Conservation (phyloP, 2,329 filamentous ascomycete species). For the Aspergillus sp. region DNA sequence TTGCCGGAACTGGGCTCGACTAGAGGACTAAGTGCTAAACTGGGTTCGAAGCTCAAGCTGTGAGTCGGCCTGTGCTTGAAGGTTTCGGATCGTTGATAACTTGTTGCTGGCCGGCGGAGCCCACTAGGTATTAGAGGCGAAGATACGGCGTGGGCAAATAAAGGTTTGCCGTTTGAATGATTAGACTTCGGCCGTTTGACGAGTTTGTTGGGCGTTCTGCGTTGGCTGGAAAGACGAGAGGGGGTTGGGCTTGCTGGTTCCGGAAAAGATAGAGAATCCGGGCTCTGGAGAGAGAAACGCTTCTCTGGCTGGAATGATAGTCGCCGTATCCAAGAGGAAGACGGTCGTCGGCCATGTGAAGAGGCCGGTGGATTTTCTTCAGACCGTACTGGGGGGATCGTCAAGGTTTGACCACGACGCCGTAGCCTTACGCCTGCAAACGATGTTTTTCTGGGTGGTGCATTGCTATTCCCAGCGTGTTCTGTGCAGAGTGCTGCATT, state of each 20-base stretch:
- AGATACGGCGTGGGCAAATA: conserved; percentile 27
- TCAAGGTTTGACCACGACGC: conserved; percentile 39
- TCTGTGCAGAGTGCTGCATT: conserved; percentile 12
- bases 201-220: conserved; percentile 57
- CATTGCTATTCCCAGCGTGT: conserved; percentile 18
- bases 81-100: conserved; percentile 60
- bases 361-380: conserved; percentile 26
- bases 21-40: conserved; percentile 15
- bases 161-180: conserved; percentile 44
- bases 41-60: conserved; percentile 28
- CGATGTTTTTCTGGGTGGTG: conserved; percentile 27
- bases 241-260: conserved; percentile 54
- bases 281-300: conserved; percentile 49
- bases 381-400: conserved; percentile 29
- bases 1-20: not conserved
- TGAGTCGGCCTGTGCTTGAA: conserved; percentile 47
- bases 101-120: conserved; percentile 61
- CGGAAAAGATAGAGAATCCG: conserved; percentile 54
- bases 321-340: conserved; percentile 57
- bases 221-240: conserved; percentile 28
- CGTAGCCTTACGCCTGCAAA: conserved; percentile 32
- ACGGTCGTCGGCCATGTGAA: conserved; percentile 37
- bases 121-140: conserved; percentile 48
- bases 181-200: conserved; percentile 62
- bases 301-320: conserved; percentile 54